Base-by-base conservation (phyloP, 2,329 filamentous ascomycete genomes). In the Hymenotorrendiella dingleyae region DNA sequence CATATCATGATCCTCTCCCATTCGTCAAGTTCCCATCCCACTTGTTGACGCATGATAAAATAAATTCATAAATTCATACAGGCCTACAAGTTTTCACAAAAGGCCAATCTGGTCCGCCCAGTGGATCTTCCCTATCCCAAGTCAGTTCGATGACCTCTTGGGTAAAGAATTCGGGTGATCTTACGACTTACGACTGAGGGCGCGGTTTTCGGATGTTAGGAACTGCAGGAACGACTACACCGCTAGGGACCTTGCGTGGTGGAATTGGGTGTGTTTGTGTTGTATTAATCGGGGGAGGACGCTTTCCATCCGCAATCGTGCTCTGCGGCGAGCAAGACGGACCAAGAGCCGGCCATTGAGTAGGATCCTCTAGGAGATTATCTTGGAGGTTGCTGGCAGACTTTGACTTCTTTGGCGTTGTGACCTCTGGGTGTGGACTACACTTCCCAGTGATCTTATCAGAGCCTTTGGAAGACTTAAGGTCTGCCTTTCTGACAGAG, bases 131-230 rank as follows among this genome's bases (percentile, higher is more conserved):
- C 23, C 49, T 50, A 34, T 22, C 28, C 26, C 19, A 26, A n/a
- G 32, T 48, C 40, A 47, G 43, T 33, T 22, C 33, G 22, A 14
- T 24, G 10, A 6, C 12, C 12, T 19, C 17, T 10, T 21, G 36
- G 19, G 20, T 26, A 36, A 20, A 30, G 23, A 11, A 19, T 24
- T 29, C 21, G 43, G 45, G 45, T 35, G 34, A 37, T 45, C 53
- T 55, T 55, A 55, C 53, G 53, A 55, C 50, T 53, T 52, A 54
- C 52, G 50, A 36, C 46, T 51, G 44, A 34, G 42, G 30, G 11
- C 50, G 54, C 27, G 44, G 28, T 35, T 44, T 40, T 41, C 46
- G 50, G 24, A 35, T 43, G 28, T 45, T 42, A 14, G 54, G 54
- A 14, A 56, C 47, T 42, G 50, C 54, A 27, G 46, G 46, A 11